Conservation (phyloP, 768 basidiomycete genomes). For the Rhodosporidiobolus sp. region DNA sequence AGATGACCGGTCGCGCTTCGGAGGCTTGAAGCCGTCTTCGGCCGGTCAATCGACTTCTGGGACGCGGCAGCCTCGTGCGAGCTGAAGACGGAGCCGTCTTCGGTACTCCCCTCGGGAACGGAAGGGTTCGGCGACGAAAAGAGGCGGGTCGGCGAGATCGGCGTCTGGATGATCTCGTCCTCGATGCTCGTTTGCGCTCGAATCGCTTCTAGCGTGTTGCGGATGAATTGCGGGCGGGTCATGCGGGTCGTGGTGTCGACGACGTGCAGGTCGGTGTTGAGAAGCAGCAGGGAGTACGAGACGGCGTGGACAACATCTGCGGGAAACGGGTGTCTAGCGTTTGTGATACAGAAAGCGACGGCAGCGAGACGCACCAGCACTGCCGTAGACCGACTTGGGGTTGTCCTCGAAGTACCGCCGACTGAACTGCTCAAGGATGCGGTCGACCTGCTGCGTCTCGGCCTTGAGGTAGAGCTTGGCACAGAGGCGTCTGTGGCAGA, state of each 20-base stretch:
- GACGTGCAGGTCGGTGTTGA: slow-evolving; percentile 97
- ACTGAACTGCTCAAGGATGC: slow-evolving; percentile 89
- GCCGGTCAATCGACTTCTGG: slow-evolving; percentile 16
- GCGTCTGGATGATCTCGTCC: slow-evolving; percentile 47
- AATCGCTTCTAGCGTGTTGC: slow-evolving; percentile 83
- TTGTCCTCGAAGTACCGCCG: slow-evolving; percentile 90
- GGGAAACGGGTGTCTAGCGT: slow-evolving; percentile 8
- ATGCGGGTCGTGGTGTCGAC: slow-evolving; percentile 83
- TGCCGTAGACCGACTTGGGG: slow-evolving; percentile 72
- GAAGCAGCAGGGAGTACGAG: slow-evolving; percentile 81
- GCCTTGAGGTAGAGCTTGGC: slow-evolving; percentile 88
- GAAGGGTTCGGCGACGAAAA: background rate
- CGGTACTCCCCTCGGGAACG: too few species aligned
- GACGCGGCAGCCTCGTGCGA: slow-evolving; percentile 1
- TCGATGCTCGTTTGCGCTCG: slow-evolving; percentile 53
- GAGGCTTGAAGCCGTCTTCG: background rate
- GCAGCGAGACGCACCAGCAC: slow-evolving; percentile 64
- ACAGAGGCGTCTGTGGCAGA: slow-evolving; percentile 67
- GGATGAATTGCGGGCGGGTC: slow-evolving; percentile 87
- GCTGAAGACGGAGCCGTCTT: background rate
- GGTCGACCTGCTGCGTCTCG: slow-evolving; percentile 96
- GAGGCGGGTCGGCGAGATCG: background rate
- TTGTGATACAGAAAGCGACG: background rate
- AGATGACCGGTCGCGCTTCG: background rate
- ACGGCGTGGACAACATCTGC: slow-evolving; percentile 91